Evolutionary conservation across 305 asterid genomes (phyloP).

Genomic region (Fraxinus xanthoxyloides): DNA sequence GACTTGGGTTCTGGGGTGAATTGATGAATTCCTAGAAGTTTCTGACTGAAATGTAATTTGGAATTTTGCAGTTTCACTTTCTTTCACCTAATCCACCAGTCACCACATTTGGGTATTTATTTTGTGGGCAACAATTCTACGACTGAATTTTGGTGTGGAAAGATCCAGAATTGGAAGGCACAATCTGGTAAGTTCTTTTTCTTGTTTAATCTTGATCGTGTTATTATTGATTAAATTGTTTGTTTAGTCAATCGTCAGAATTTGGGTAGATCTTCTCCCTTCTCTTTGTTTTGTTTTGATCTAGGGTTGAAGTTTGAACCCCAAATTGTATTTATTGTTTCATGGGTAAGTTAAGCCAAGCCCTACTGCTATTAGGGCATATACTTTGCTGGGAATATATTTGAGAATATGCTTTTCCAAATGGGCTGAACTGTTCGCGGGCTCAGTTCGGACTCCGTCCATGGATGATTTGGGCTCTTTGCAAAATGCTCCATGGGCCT

Average conservation of each 20-base stretch:
- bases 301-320: background rate
- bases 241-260: background rate
- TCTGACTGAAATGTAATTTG: background rate
- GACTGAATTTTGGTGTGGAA: background rate
- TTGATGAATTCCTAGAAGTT: background rate
- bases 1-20: slow-evolving; percentile 3
- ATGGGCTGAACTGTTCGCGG: too few species aligned
- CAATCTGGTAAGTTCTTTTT: background rate
- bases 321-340: background rate
- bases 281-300: background rate
- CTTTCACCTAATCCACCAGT: background rate
- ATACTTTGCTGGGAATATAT: too few species aligned
- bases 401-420: background rate
- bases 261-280: background rate
- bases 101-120: background rate
- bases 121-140: background rate
- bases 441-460: too few species aligned
- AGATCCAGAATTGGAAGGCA: background rate
- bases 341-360: background rate
- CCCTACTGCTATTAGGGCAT: background rate
- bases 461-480: too few species aligned
- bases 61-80: background rate
- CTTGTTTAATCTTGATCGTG: background rate
- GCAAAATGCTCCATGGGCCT: too few species aligned
- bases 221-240: background rate